These are phyloP conservation scores for Suhomyces tanzawaensis DNA, from an alignment of 805 yeast species.

Conservation along the genomic window DNA sequence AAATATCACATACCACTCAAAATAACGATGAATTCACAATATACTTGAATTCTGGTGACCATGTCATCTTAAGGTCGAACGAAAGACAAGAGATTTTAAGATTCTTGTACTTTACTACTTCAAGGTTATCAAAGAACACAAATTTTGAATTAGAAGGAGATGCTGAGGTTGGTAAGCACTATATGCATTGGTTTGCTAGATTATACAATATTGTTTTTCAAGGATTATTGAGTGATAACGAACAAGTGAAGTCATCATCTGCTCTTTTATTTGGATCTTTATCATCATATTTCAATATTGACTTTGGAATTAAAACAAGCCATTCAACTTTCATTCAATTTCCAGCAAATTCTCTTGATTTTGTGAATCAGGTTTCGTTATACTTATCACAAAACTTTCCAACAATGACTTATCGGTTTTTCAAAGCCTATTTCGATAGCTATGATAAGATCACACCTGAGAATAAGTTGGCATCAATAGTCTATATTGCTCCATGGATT, in stretches of 20 bases:
- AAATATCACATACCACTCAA: conserved; percentile 25
- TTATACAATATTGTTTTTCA: conserved; percentile 63
- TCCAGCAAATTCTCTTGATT: conserved; percentile 65
- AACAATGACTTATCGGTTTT: conserved; percentile 57
- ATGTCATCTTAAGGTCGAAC: conserved; percentile 30
- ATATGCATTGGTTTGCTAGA: conserved; percentile 49
- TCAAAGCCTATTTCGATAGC: conserved; percentile 46
- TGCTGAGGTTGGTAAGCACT: conserved; percentile 18
- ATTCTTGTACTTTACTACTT: conserved; percentile 64
- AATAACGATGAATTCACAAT: conserved; percentile 37
- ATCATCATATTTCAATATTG: conserved; percentile 56
- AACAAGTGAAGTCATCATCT: conserved; percentile 60
- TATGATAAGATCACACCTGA: conserved; percentile 38
- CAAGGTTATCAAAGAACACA: conserved; percentile 29
- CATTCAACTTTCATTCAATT: conserved; percentile 60
- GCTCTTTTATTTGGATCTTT: conserved; percentile 61
- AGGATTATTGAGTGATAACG: conserved; percentile 61
- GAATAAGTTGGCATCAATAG: conserved; percentile 41
- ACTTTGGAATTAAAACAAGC: conserved; percentile 55
- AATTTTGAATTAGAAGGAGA: background rate
- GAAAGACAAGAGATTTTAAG: conserved; percentile 62
- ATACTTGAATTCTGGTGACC: conserved; percentile 24
- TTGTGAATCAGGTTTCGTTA: conserved; percentile 55
- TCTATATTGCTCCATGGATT: conserved; percentile 72
- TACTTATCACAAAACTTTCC: conserved; percentile 59